Base-by-base conservation (phyloP, 2,329 filamentous ascomycete genomes). In the Beauveria brongniartii region DNA sequence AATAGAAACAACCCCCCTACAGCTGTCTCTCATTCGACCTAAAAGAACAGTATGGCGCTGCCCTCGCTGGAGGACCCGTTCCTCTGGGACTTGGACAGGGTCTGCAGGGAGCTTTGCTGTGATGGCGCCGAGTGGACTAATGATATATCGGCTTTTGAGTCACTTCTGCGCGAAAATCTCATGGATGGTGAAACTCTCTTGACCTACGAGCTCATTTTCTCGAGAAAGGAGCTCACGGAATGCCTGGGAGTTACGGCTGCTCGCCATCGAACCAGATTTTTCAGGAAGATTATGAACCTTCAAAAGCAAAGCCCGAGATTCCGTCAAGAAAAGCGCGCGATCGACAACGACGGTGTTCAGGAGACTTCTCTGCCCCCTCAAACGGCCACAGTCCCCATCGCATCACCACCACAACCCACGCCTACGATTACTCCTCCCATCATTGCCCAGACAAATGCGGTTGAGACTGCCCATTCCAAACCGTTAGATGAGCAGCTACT, bases 161-260 rank as follows among this genome's bases (percentile, higher is more conserved):
- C 69, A 22, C 75, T 75, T 5, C 72, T 95, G 5, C 75, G 79
- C 7, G 80, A 86, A 1, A 80, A 90, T 59, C 79, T 86, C 8
- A 77, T 93, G 5, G 83, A 86, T 59, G 90, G 90, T 1, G 77
- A 83, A 50, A 78, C 81, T 0, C 77, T 92, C 0, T 75, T 93
- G 1, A 83, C 80, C 0, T 80, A 74, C 26, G 76, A 80, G 40
- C 77, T 87, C 12, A 72, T 81, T 24, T 75, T 76, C 44, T 73
- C 76, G 1, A 72, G 85, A 16, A 72, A 77, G 14, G 78, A 85
- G 40, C 70, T 85, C 16, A 77, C 77, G 65, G 63, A 71, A 3
- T 81, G 82, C 7, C 76, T 91, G 20, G 80, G 78, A 1, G 75
- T 92, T 59, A 80, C 72, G 44, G 77, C 80, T 4, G 72, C 85